These are phyloP conservation scores for Boletus tylopilopsis DNA, from an alignment of 768 basidiomycete genomes.

Conservation along the genomic window DNA sequence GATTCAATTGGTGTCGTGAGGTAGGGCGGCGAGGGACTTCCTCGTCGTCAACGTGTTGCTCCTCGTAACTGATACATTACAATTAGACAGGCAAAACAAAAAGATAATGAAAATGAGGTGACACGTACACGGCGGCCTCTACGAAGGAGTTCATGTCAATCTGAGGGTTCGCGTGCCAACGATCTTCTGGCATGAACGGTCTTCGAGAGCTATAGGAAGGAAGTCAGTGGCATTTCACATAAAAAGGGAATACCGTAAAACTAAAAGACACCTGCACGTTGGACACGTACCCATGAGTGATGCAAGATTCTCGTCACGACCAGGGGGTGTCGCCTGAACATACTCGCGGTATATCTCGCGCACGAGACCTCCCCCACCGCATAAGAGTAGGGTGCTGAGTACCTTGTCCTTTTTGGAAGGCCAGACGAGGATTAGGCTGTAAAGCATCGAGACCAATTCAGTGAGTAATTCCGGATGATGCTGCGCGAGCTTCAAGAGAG, in stretches of 20 bases:
- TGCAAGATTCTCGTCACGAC: constrained; percentile 46
- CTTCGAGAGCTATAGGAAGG: constrained; percentile 61
- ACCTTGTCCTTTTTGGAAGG: constrained; percentile 54
- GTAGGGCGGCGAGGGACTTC: constrained; percentile 30
- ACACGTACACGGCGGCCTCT: constrained; percentile 75
- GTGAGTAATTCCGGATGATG: constrained; percentile 37
- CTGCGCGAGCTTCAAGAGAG: constrained; percentile 46
- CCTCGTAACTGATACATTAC: constrained; percentile 59
- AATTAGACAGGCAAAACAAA: neutral
- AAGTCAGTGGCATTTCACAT: constrained; percentile 1
- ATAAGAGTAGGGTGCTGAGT: constrained; percentile 49
- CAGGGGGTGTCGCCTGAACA: constrained; percentile 59
- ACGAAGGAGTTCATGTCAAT: constrained; percentile 69
- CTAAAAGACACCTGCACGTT: neutral
- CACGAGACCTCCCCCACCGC: constrained; percentile 58
- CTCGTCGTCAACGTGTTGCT: constrained; percentile 44
- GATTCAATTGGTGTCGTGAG: constrained; percentile 67
- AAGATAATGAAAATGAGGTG: neutral
- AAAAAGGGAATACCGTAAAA: neutral
- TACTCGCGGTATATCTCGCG: constrained; percentile 71
- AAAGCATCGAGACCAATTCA: constrained; percentile 52
- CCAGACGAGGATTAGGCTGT: constrained; percentile 58
- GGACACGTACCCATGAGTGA: constrained; percentile 38
- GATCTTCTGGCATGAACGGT: constrained; percentile 76
- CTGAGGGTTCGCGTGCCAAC: constrained; percentile 73